phyloP scores from a whole-genome alignment of 2,329 filamentous ascomycete genomes.

The Stachybotrys chartarum region DNA sequence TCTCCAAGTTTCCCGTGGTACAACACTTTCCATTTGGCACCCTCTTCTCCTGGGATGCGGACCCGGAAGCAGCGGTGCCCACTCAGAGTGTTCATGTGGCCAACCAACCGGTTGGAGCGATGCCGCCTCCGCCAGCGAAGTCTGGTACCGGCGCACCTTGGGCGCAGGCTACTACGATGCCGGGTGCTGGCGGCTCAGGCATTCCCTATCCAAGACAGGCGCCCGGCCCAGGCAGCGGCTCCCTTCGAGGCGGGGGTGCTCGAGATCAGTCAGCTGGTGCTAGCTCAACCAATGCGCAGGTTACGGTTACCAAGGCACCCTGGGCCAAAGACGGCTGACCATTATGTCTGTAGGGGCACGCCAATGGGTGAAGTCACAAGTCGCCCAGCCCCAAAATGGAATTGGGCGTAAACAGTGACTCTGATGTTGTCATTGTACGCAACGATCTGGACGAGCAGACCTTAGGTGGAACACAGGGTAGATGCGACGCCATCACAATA shows the following conservation, averaged over 20 bases:
- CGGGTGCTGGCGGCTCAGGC: constrained; percentile 23
- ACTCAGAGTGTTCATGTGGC: constrained; percentile 48
- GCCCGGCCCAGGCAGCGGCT: constrained; percentile 19
- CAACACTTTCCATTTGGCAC: constrained; percentile 87
- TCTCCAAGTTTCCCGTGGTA: constrained; percentile 96
- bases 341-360: neutral
- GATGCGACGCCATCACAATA: neutral
- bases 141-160: constrained; percentile 36
- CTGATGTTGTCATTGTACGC: no score
- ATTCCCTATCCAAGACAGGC: constrained; percentile 31
- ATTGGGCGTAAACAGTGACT: neutral
- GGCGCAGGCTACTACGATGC: constrained; percentile 34
- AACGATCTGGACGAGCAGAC: neutral
- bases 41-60: constrained; percentile 68
- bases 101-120: constrained; percentile 38
- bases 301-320: constrained; percentile 36
- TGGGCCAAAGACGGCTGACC: constrained; percentile 30
- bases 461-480: neutral
- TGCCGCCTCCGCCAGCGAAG: constrained; percentile 10
- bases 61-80: constrained; percentile 50
- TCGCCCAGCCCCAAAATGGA: neutral
- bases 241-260: constrained; percentile 11
- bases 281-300: constrained; percentile 29
- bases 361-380: neutral
- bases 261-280: constrained; percentile 9